Conservation (phyloP, 805 yeast species). For the Grigorovia yakushimaensis region DNA sequence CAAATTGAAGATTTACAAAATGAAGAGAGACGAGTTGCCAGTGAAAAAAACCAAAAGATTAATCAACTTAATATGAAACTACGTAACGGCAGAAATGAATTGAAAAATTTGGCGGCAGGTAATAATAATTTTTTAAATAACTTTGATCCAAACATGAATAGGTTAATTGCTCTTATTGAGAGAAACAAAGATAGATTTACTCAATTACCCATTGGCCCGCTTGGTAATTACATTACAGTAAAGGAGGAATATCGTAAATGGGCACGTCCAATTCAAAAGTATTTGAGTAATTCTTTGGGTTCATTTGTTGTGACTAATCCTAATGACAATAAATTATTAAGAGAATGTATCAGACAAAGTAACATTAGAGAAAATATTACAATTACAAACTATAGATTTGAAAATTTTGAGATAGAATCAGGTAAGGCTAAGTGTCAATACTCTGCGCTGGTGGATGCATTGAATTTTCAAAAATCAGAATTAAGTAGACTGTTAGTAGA, state of each 20-base stretch:
- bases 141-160: constrained; percentile 40
- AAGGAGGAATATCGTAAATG: constrained; percentile 45
- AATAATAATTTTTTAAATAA: constrained; percentile 31
- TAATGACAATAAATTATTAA: constrained; percentile 44
- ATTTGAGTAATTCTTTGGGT: constrained; percentile 40
- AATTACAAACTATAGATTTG: constrained; percentile 33
- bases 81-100: constrained; percentile 13
- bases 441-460: constrained; percentile 48
- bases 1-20: constrained; percentile 12
- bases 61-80: constrained; percentile 9
- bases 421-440: constrained; percentile 36
- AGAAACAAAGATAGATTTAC: constrained; percentile 32
- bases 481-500: constrained; percentile 59
- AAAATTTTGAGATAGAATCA: constrained; percentile 37
- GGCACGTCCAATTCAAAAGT: constrained; percentile 50
- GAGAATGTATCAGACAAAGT: constrained; percentile 26
- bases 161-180: constrained; percentile 35
- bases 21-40: constrained; percentile 8
- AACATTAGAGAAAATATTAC: constrained; percentile 34
- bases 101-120: constrained; percentile 22
- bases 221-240: constrained; percentile 54
- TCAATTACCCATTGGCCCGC: constrained; percentile 64
- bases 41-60: constrained; percentile 10
- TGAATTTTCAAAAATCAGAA: constrained; percentile 45
- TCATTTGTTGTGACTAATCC: constrained; percentile 60